Evolutionary conservation across 352 stramenopile species (phyloP), one percentile per base, ranked within the genome.

Genomic region (Phytopythium cucurbitacearum): DNA sequence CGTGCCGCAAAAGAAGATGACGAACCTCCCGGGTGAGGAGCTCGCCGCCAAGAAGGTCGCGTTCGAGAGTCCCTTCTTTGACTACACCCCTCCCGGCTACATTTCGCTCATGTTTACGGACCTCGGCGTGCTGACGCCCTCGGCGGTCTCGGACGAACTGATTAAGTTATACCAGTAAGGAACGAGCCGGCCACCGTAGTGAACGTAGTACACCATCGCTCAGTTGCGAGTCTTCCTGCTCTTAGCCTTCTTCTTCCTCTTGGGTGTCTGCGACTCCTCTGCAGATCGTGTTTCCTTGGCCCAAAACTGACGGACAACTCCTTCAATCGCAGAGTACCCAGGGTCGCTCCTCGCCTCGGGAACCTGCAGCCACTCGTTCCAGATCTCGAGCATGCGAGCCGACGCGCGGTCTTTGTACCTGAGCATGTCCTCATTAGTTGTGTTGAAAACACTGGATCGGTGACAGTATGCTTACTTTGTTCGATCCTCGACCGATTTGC

Each of bases 21-120:
- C 65, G 59, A 64, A 69, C 12, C 69, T 80, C 13, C 66, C 67
- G 5, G 54, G 60, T 13, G 56, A 62, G 7, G 53, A 65, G 41
- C 11, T 53, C 7, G 53, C 54, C 1, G 58, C 63, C 12, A 71
- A 78, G 47, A 73, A 85, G 41, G 71, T 98, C 35, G 76, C 74
- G 48, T 83, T 96, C 40, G 72, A 89, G 49, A 97, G 97, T 69
- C 89, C 91, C 33, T 86, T 88, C 32, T 96, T 93, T 58, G 97
- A 99, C 71, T 99, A 98, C 74, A 99, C 97, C 35, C 95, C 97
- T 15, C 91, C 97, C 28, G 89, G 96, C 45, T 99, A 98, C 67
- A 99, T 99, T 65, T 97, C 94, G 32, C 77, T 99, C 44, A 90
- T 99, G 53, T 99, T 99, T 68, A 99, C 97, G 44, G 97, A 99